Conservation (phyloP, 208 protist genomes). For the Wallacemonas sp. region DNA sequence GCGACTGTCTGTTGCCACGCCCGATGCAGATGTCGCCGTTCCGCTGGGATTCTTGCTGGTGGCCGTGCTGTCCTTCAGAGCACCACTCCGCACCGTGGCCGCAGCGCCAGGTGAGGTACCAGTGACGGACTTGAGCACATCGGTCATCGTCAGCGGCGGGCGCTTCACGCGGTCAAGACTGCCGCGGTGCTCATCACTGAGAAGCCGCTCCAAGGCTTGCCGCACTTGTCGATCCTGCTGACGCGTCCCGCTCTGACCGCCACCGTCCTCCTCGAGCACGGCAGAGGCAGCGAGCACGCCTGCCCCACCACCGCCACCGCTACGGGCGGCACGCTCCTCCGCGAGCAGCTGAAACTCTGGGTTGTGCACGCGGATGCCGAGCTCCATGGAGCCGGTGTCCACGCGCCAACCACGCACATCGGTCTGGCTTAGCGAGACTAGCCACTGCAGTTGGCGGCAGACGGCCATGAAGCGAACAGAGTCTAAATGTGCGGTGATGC, state of each 20-base stretch:
- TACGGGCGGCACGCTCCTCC: conserved; percentile 26
- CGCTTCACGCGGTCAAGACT: not conserved
- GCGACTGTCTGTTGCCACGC: too few species aligned
- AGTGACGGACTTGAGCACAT: conserved; percentile 1
- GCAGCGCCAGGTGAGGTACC: too few species aligned
- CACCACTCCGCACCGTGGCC: too few species aligned
- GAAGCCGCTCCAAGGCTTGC: conserved; percentile 16
- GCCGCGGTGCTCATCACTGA: conserved; percentile 12
- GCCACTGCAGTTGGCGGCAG: conserved; percentile 27
- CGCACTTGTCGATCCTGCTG: conserved; percentile 16
- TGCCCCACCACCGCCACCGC: not conserved
- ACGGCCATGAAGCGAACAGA: conserved; percentile 44
- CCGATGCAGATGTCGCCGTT: not conserved
- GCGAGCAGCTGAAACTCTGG: conserved; percentile 51
- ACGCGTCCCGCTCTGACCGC: conserved; percentile 2
- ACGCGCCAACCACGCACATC: conserved; percentile 70
- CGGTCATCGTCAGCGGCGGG: conserved; percentile 1
- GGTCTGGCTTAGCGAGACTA: conserved; percentile 53
- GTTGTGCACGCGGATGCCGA: conserved; percentile 68
- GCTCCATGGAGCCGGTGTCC: conserved; percentile 41
- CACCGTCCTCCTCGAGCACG: not conserved
- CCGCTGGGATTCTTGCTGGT: not conserved
- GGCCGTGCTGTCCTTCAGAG: not conserved
- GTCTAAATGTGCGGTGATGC: conserved; percentile 50
- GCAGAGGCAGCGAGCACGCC: not conserved